Percentiles rank a stretch among this genome's conserved stretches.
phyloP scores from a whole-genome alignment of 768 basidiomycete species.

The Tylopilus intermedius region DNA sequence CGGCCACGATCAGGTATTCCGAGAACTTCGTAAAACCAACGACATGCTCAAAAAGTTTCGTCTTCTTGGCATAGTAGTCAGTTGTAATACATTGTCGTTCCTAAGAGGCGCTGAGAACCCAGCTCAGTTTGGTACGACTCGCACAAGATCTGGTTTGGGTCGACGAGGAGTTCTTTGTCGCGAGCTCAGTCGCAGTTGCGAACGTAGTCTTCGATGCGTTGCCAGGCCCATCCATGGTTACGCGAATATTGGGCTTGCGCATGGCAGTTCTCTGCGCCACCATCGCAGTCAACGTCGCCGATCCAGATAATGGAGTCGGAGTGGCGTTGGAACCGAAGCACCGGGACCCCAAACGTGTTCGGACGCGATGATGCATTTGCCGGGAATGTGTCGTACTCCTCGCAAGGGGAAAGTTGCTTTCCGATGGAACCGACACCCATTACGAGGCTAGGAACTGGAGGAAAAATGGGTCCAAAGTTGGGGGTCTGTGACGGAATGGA shows the following conservation, averaged over 20 bases:
- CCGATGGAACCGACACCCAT: constrained; percentile 97
- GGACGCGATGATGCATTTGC: constrained; percentile 62
- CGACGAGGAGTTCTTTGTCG: constrained; percentile 72
- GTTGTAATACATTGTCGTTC: constrained; percentile 61
- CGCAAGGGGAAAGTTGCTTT: constrained; percentile 58
- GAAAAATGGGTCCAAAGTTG: constrained; percentile 97
- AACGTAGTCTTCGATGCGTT: constrained; percentile 77
- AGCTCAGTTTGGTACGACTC: constrained; percentile 81
- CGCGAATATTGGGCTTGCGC: constrained; percentile 69
- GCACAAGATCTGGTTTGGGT: constrained; percentile 87
- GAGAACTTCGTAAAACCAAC: constrained; percentile 97
- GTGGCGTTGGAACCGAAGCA: constrained; percentile 83
- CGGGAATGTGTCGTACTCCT: constrained; percentile 89
- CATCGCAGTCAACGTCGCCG: constrained; percentile 65
- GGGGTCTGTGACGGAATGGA: constrained; percentile 87
- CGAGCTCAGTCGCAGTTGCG: constrained; percentile 88
- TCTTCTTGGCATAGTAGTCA: constrained; percentile 69
- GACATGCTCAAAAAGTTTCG: constrained; percentile 76
- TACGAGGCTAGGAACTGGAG: constrained; percentile 88
- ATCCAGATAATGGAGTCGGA: constrained; percentile 88
- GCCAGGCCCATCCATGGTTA: constrained; percentile 78
- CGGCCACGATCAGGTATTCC: constrained; percentile 92
- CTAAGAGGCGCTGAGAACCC: constrained; percentile 65
- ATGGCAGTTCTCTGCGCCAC: constrained; percentile 51
- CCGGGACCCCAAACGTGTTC: constrained; percentile 70